A percentile compares a stretch with the other conserved stretches of the same genome.
These are phyloP conservation scores for Panicum hallii DNA, from an alignment of 202 grass and related monocot species.

Conservation along the genomic window DNA sequence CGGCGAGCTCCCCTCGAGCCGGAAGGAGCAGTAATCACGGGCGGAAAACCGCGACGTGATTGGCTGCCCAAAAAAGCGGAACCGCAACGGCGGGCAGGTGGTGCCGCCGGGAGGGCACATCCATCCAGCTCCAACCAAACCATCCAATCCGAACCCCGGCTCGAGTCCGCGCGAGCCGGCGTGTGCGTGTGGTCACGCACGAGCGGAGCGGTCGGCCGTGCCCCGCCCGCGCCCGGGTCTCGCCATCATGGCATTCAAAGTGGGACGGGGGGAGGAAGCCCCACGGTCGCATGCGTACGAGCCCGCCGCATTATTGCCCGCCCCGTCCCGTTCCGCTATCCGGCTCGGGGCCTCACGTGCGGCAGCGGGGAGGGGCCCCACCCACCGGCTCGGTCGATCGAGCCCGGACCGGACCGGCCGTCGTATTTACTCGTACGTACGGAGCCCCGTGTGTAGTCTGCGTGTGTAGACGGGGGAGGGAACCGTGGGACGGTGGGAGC, in stretches of 20 bases:
- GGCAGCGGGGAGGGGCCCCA: constrained; percentile 12
- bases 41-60: not conserved
- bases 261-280: constrained; percentile 32
- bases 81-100: constrained; percentile 18
- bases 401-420: not conserved
- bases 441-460: not conserved
- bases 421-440: constrained; percentile 22
- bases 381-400: constrained; percentile 1
- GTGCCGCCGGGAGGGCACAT: not conserved
- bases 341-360: constrained; percentile 40
- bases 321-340: constrained; percentile 23
- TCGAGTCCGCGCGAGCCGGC: not conserved
- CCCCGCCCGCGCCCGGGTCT: not conserved
- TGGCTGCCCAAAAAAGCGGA: constrained; percentile 16
- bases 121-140: not conserved
- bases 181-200: not conserved
- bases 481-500: not conserved
- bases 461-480: not conserved
- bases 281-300: constrained; percentile 40
- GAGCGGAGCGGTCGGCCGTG: not conserved
- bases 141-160: not conserved
- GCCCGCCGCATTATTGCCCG: constrained; percentile 9
- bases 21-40: not conserved
- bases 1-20: not conserved
- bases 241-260: constrained; percentile 53